Evolutionary conservation across 75 land plant species (phyloP).

Genomic region (Cunninghamia lanceolata): DNA sequence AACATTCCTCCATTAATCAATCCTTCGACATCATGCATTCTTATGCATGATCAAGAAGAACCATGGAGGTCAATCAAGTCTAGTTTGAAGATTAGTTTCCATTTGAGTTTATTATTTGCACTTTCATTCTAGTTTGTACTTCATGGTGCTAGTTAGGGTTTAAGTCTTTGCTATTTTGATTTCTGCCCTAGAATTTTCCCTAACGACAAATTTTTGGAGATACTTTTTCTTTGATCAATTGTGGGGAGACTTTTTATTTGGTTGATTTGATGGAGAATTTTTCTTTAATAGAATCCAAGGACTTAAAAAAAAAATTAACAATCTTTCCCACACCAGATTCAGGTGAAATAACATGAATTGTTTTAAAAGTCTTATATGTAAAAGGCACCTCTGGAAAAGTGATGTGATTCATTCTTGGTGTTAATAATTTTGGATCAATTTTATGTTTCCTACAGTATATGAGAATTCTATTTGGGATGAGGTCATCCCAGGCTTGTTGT

Average conservation of each 20-base stretch:
- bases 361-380: neutral
- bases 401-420: conserved; percentile 65
- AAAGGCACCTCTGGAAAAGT: conserved; percentile 44
- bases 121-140: no score
- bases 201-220: neutral
- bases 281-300: neutral
- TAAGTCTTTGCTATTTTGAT: no score
- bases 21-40: no score
- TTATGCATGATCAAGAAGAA: no score
- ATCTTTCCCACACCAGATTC: neutral
- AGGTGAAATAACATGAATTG: no score
- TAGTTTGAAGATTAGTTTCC: no score
- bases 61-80: no score
- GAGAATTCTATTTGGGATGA: conserved; percentile 54
- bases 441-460: conserved; percentile 76
- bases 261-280: neutral
- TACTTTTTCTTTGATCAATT: neutral
- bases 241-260: neutral
- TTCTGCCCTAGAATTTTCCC: no score
- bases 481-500: conserved; percentile 68
- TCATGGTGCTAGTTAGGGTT: no score
- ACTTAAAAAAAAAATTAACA: neutral
- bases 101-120: no score
- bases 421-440: conserved; percentile 44
- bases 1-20: no score